phyloP scores from a whole-genome alignment of 768 basidiomycete species.

The Mrakia hoshinonis region DNA sequence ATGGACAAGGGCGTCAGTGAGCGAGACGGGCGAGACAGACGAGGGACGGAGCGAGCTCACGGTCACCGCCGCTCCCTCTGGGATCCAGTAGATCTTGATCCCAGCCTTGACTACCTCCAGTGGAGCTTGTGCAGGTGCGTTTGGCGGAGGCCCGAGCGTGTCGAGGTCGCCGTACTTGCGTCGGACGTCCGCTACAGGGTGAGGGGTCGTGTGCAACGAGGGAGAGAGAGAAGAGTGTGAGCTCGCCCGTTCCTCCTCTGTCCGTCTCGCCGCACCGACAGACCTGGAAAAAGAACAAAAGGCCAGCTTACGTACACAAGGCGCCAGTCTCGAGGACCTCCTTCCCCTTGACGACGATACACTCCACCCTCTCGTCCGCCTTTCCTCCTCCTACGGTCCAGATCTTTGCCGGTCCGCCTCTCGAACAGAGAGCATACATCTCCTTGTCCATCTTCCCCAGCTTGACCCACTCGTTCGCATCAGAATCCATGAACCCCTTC shows the following conservation, averaged over 20 bases:
- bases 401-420: background rate
- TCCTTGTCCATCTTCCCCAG: background rate
- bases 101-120: background rate
- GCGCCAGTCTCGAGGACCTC: slow-evolving; percentile 3
- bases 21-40: background rate
- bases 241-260: background rate
- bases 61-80: background rate
- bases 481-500: background rate
- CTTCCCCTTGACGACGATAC: slow-evolving; percentile 25
- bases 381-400: slow-evolving; percentile 1
- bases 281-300: background rate
- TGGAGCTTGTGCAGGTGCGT: background rate
- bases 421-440: slow-evolving; percentile 16
- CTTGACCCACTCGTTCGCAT: slow-evolving; percentile 14
- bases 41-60: background rate
- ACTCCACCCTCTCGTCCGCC: slow-evolving; percentile 12
- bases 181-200: slow-evolving; percentile 10
- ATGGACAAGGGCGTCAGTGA: no score
- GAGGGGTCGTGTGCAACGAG: background rate
- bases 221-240: background rate
- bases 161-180: slow-evolving; percentile 15
- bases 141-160: slow-evolving; percentile 6
- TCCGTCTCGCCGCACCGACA: background rate
- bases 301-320: background rate
- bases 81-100: slow-evolving; percentile 10